phyloP scores from a whole-genome alignment of 371 early-diverging fungal species.

The Mucor piriformis region DNA sequence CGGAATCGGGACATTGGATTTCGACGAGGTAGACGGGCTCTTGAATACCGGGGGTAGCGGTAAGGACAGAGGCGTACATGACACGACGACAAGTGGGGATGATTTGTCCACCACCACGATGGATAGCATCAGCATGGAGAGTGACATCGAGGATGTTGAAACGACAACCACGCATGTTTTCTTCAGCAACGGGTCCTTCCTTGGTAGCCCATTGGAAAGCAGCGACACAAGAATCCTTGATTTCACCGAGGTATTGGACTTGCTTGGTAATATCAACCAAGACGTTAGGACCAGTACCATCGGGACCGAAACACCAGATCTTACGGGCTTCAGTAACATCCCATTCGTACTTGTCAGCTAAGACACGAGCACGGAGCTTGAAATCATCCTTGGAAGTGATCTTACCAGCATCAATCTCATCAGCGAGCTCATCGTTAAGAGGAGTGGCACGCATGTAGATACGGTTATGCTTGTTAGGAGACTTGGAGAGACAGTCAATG shows the following conservation, averaged over 20 bases:
- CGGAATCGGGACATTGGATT: conserved; percentile 94
- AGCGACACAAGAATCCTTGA: conserved; percentile 97
- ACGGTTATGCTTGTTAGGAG: conserved; percentile 99
- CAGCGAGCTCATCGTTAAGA: conserved; percentile 84
- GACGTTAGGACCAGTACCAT: conserved; percentile 93
- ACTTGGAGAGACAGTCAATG: conserved; percentile 92
- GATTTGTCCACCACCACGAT: conserved; percentile 99
- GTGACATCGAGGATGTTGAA: conserved; percentile 99
- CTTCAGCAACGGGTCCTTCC: conserved; percentile 86
- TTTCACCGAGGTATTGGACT: conserved; percentile 98
- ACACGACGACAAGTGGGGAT: conserved; percentile 95
- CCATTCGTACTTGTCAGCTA: conserved; percentile 94
- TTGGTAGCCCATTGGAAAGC: conserved; percentile 97
- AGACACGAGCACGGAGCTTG: conserved; percentile 94
- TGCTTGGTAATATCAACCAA: conserved; percentile 98
- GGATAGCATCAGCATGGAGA: conserved; percentile 99
- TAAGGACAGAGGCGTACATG: conserved; percentile 90
- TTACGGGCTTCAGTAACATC: conserved; percentile 98
- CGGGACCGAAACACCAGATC: conserved; percentile 99
- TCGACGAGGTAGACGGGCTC: conserved; percentile 99
- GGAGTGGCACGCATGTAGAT: conserved; percentile 98
- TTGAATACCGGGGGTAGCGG: conserved; percentile 93
- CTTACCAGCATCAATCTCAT: conserved; percentile 89
- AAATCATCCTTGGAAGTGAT: conserved; percentile 92
- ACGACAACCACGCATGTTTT: conserved; percentile 96